A percentile compares a stretch with the other conserved stretches of the same genome.
These are phyloP conservation scores for Pythium utonaiense DNA, from an alignment of 352 stramenopile genomes.

Conservation along the genomic window DNA sequence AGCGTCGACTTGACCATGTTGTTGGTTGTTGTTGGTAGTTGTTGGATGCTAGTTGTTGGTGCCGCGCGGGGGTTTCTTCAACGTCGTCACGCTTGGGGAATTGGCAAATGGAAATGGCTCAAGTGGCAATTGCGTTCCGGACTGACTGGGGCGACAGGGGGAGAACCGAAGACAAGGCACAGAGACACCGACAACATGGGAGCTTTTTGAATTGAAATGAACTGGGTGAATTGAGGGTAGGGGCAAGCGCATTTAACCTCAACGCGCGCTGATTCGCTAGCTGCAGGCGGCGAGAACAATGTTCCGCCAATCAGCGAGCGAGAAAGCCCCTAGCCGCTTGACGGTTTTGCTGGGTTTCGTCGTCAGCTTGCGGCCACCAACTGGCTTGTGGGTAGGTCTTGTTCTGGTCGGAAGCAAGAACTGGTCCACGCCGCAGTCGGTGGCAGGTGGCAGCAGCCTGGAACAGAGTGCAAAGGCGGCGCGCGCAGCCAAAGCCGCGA, in stretches of 20 bases:
- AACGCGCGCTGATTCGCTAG: slow-evolving; percentile 16
- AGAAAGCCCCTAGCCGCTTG: neutral
- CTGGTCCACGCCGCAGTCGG: too few relatives aligned
- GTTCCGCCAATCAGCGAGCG: slow-evolving; percentile 2
- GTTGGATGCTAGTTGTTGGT: neutral
- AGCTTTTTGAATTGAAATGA: neutral
- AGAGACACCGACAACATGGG: too few relatives aligned
- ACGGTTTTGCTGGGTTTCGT: neutral
- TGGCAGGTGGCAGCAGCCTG: neutral
- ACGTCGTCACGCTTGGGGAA: slow-evolving; percentile 1
- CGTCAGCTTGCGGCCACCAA: slow-evolving; percentile 1
- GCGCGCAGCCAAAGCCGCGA: neutral
- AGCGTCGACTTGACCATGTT: slow-evolving; percentile 17
- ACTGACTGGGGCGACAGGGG: neutral
- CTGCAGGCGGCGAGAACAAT: slow-evolving; percentile 14
- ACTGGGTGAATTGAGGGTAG: neutral
- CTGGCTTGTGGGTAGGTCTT: neutral
- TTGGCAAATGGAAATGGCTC: slow-evolving; percentile 3
- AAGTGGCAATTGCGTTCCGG: neutral
- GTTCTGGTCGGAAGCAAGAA: neutral
- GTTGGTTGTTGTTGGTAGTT: too few relatives aligned
- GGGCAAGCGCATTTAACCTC: slow-evolving; percentile 19
- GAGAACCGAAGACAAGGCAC: neutral
- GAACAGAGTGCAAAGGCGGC: neutral
- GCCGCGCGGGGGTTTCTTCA: neutral